Evolutionary conservation across 768 basidiomycete species (phyloP), one percentile per base, ranked within the genome.

Genomic region (Mycena haematopus): DNA sequence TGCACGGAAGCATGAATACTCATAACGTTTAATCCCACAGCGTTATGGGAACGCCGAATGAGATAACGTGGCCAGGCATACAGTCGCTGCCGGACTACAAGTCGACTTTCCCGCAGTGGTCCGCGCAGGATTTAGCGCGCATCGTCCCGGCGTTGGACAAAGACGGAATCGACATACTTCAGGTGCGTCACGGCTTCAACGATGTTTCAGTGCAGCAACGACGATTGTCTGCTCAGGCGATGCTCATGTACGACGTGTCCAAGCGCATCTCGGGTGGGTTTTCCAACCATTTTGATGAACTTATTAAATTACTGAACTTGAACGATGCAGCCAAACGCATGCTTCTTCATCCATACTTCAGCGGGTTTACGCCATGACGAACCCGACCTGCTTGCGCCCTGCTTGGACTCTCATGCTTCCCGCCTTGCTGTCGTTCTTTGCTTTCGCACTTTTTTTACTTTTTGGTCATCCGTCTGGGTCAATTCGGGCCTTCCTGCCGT

Each of bases 71-170:
- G 96, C 96, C 95, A 0, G 95, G 95, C 6, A 89, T 99, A 47
- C 85, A 84, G 65, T 77, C 82, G 53, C 76, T 99, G 60, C 95
- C 96, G 5, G 97, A 99, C 74, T 99, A 96, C 82, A 99, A 99
- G 78, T 74, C 93, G 13, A 90, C 95, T 11, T 99, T 99, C 85
- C 97, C 97, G 1, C 93, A 93, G 75, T 99, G 97, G 97, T 84
- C 85, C 29, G 77, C 79, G 47, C 89, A 92, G 68, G 91, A 95
- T 58, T 78, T 99, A 27, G 76, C 71, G 69, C 80, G 73, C 74
- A 80, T 80, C 25, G 88, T 96, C 21, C 84, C 87, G 13, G 81
- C 84, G 52, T 76, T 98, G 53, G 93, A 95, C 70, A 84, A 86
- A 14, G 79, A 76, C 59, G 95, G 93, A n/a, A 75, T 93, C 47